These are phyloP conservation scores for Trichoderma gracile DNA, from an alignment of 2,329 filamentous ascomycete species.

Conservation along the genomic window DNA sequence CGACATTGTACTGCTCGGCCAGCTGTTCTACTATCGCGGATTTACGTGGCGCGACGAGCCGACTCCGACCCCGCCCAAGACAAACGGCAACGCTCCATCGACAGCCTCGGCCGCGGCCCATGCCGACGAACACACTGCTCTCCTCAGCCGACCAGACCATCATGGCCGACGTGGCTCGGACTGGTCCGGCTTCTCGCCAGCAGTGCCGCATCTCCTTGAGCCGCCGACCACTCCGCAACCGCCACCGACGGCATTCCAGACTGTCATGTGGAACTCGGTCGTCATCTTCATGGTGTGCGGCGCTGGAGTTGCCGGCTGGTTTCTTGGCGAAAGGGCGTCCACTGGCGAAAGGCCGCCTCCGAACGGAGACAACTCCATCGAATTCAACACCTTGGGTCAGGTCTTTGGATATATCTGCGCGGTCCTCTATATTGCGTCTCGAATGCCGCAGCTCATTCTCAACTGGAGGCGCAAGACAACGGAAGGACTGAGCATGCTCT, in stretches of 20 bases:
- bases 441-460: slow-evolving; percentile 84
- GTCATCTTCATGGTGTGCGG: slow-evolving; percentile 79
- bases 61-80: slow-evolving; percentile 44
- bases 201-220: slow-evolving; percentile 68
- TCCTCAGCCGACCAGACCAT: slow-evolving; percentile 49
- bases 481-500: slow-evolving; percentile 88
- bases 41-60: slow-evolving; percentile 66
- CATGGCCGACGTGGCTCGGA: slow-evolving; percentile 53
- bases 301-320: slow-evolving; percentile 86
- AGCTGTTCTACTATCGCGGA: slow-evolving; percentile 95
- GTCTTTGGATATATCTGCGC: slow-evolving; percentile 94
- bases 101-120: background rate
- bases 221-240: slow-evolving; percentile 48
- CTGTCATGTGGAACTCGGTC: slow-evolving; percentile 69
- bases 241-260: slow-evolving; percentile 55
- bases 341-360: slow-evolving; percentile 43
- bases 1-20: slow-evolving; percentile 81
- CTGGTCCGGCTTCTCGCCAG: slow-evolving; percentile 73
- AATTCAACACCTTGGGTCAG: slow-evolving; percentile 78
- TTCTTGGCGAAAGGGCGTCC: slow-evolving; percentile 53
- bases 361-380: slow-evolving; percentile 51
- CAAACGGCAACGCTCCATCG: slow-evolving; percentile 36
- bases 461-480: slow-evolving; percentile 93
- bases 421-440: slow-evolving; percentile 81
- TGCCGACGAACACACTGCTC: slow-evolving; percentile 54